Base-by-base conservation (phyloP, 169 alveolate species). In the Perkinsus chesapeaki region DNA sequence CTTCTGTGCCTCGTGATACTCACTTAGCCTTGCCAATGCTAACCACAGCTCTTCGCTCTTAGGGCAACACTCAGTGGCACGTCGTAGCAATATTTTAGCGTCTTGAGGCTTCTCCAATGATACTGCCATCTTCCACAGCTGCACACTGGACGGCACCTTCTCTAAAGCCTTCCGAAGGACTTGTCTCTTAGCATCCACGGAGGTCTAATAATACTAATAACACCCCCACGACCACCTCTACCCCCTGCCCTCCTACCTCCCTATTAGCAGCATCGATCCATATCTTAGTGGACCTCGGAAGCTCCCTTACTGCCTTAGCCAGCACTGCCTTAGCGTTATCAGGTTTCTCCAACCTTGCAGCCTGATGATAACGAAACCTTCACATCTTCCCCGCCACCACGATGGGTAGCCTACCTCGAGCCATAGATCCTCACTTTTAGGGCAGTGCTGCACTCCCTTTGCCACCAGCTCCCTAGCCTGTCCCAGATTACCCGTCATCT, bases 21-120 rank as follows among this genome's bases (percentile, higher is more conserved):
- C 97, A 93, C 99, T 99, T 48, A 98, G 97, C 95, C 99, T 96
- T 0, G 99, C 99, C 92, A 99, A 96, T 39, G 99, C 99, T 91
- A 99, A 96, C 99, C 99, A 99, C 95, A 99, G 96, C 91, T 98
- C 99, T 82, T 98, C 98, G 31, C 98, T 97, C 94, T 98, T 98
- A 36, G 99, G 99, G 48, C 98, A 98, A 94, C 99, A 99, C 95
- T 99, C 99, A n/a, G 98, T 99, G 27, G 99, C 99, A 82, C 99
- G 97, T 92, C 98, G 96, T 39, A 99, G 97, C 91, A 98, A 96
- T 36, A 97, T 96, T 92, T 98, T 98, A 39, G 99, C 99, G 93
- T 98, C 98, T 91, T 97, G 96, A 93, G 98, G 99, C 73, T 97
- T 97, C 96, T 98, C 99, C 91, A 98, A 94, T 27, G 99, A 97